Evolutionary conservation across 1,284 basidiomycete genomes (phyloP).

Genomic region (Apiotrichum gracile): DNA sequence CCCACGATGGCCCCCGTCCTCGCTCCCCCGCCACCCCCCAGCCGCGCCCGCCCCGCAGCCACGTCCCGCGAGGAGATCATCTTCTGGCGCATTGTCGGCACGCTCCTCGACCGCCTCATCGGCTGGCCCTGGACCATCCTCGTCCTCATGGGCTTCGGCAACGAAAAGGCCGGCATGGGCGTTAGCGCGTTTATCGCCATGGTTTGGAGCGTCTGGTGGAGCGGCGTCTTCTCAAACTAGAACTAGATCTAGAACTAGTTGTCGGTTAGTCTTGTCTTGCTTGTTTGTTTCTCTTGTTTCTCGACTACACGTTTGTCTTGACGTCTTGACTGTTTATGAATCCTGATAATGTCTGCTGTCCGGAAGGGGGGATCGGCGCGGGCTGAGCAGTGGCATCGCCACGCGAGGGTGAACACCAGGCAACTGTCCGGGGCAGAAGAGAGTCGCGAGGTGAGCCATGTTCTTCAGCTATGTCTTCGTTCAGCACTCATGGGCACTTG

Average conservation of each 20-base stretch:
- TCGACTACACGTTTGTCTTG: no score
- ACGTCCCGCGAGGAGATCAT: conserved; percentile 21
- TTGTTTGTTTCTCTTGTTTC: no score
- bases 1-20: conserved; percentile 33
- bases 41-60: conserved; percentile 21
- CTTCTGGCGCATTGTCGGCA: conserved; percentile 25
- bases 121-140: conserved; percentile 41
- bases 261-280: neutral
- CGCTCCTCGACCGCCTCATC: conserved; percentile 30
- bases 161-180: conserved; percentile 34
- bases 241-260: neutral
- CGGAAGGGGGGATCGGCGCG: no score
- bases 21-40: conserved; percentile 23
- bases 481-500: no score
- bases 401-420: no score
- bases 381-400: no score
- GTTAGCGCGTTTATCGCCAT: conserved; percentile 38
- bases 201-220: conserved; percentile 43
- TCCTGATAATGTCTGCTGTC: no score
- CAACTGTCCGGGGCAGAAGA: no score
- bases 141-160: conserved; percentile 39
- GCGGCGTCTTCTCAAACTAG: conserved; percentile 18
- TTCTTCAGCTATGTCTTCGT: no score
- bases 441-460: no score
- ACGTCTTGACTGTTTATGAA: neutral